Evolutionary conservation across 2,329 filamentous ascomycete genomes (phyloP).

Genomic region (Sporothrix schenckii): DNA sequence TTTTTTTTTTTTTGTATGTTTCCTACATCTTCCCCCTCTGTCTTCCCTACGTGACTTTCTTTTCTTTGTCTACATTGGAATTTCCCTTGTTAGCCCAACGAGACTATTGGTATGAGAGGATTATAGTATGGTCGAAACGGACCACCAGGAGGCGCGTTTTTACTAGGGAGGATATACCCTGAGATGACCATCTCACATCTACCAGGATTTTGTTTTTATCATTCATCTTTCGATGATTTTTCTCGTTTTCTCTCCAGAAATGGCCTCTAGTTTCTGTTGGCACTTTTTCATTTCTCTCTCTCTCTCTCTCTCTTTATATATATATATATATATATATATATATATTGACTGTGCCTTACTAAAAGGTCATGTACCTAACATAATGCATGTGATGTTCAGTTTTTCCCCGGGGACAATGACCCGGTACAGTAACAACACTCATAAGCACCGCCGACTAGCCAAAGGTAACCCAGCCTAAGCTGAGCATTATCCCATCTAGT

Average conservation of each 20-base stretch:
- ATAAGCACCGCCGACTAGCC: not conserved
- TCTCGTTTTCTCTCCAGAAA: not conserved
- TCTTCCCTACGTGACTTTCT: too few relatives aligned
- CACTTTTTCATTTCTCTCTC: not conserved
- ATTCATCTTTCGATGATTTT: not conserved
- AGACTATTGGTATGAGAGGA: not conserved
- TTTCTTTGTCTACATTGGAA: constrained; percentile 5
- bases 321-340: not conserved
- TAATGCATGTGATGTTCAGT: not conserved
- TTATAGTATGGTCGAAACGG: not conserved
- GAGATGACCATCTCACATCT: not conserved
- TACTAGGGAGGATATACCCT: constrained; percentile 18
- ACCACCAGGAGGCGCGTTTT: not conserved
- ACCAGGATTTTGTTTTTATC: not conserved
- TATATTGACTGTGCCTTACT: not conserved
- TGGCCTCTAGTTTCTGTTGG: not conserved
- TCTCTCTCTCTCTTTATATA: not conserved
- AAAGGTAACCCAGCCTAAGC: too few relatives aligned
- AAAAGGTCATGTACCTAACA: not conserved
- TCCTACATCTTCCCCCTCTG: not conserved
- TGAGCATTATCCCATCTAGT: too few relatives aligned
- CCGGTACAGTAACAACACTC: not conserved
- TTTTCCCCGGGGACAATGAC: not conserved
- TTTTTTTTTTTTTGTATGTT: not conserved
- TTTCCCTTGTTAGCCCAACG: too few relatives aligned